Conservation (phyloP, 2,329 filamentous ascomycete genomes). For the Colletotrichum eleusines region DNA sequence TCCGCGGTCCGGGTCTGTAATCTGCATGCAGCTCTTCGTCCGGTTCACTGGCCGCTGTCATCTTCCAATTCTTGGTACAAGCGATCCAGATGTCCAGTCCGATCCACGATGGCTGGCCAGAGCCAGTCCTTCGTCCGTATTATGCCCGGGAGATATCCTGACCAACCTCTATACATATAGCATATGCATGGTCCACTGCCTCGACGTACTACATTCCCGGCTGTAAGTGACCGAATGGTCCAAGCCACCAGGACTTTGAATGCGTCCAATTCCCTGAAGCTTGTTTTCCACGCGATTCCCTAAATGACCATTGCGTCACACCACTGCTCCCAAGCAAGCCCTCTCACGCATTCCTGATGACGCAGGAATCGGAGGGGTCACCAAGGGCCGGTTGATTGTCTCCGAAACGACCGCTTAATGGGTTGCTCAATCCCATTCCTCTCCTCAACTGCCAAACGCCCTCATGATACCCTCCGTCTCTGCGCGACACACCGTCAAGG, state of each 20-base stretch:
- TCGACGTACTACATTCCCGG: slow-evolving; percentile 9
- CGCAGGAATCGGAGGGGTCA: slow-evolving; percentile 29
- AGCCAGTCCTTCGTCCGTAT: not conserved
- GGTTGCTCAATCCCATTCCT: slow-evolving; percentile 13
- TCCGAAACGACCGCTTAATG: slow-evolving; percentile 14
- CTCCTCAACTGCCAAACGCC: not conserved
- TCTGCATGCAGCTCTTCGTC: slow-evolving; percentile 12
- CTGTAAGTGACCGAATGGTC: not conserved
- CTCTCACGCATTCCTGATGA: slow-evolving; percentile 12
- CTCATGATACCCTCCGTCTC: slow-evolving; percentile 19
- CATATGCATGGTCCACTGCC: not conserved
- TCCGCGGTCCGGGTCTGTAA: not conserved
- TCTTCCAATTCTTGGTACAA: not conserved
- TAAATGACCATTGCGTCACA: slow-evolving; percentile 9
- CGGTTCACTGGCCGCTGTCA: slow-evolving; percentile 8
- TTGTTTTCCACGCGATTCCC: slow-evolving; percentile 15
- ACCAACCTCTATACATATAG: slow-evolving; percentile 6
- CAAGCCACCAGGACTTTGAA: slow-evolving; percentile 1
- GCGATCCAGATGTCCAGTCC: slow-evolving; percentile 5
- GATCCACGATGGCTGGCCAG: not conserved
- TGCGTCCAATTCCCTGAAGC: slow-evolving; percentile 11
- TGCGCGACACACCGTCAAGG: not conserved
- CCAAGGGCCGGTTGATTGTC: slow-evolving; percentile 7
- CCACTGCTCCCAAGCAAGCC: slow-evolving; percentile 5
- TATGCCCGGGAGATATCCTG: not conserved